Base-by-base conservation (phyloP, 2,329 filamentous ascomycete species). In the Penicillium sp. region DNA sequence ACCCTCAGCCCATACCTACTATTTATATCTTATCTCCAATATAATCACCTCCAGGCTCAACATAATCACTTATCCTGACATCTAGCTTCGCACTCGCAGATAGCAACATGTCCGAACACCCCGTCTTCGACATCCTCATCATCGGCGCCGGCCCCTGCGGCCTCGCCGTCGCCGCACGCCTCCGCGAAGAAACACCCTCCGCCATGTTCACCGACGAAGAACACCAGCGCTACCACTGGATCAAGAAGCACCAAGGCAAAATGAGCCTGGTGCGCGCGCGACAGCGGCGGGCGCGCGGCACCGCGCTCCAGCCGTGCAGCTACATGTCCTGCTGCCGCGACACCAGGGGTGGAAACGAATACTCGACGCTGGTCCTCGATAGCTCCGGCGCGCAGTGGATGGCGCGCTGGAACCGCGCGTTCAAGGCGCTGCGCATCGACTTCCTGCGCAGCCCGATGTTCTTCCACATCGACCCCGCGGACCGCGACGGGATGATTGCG, bases 151-250 rank as follows among this genome's bases (percentile, higher is more conserved):
- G 90, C 0, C 88, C 89, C 3, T 88, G 85, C 61, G 88, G 89
- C 4, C 83, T 93, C 3, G 88, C 87, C 5, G 83, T 88, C 5
- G 88, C 90, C 8, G 84, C 88, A 1, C 82, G 89, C 3, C 79
- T 93, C 1, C 81, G 82, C 43, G 89, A 93, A 71, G 79, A 81
- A 55, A 88, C 87, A 0, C 89, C 89, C 0, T 89, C 87, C 0
- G 88, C 89, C 1, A 83, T 91, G 52, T 93, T 93, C 72, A 92
- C 89, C 0, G 89, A 93, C 66, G 88, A 90, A 62, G 90, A 93
- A 66, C 89, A 93, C 65, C 84, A 87, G 43, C 81, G 89, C n/a
- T 93, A 89, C 68, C 84, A 89, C 69, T 91, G 88, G 86, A 86
- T 91, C 56, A 80, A 80, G 57, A 86, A 85, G 56, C 82, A 90